These are phyloP conservation scores for Quercus cerris DNA, from an alignment of 306 rosid genomes.

Conservation along the genomic window DNA sequence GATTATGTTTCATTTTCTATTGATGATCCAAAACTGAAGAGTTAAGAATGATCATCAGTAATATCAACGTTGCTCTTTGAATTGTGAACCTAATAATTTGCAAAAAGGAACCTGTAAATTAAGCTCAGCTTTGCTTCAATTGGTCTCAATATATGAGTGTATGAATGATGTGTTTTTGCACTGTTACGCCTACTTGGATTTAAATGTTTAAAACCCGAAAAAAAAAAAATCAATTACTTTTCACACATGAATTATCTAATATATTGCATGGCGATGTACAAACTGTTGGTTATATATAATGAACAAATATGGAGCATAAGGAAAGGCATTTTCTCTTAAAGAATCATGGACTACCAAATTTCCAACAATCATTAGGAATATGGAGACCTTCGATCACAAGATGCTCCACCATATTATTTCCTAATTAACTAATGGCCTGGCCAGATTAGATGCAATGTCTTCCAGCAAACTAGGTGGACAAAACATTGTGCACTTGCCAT, in stretches of 20 bases:
- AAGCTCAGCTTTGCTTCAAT: too few species aligned
- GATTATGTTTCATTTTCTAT: too few species aligned
- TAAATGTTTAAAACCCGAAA: too few species aligned
- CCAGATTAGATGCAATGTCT: neutral
- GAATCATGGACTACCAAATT: neutral
- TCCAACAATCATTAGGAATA: neutral
- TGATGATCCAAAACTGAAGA: too few species aligned
- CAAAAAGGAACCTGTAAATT: too few species aligned
- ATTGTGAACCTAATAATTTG: too few species aligned
- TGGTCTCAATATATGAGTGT: too few species aligned
- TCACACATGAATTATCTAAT: neutral
- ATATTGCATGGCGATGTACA: neutral
- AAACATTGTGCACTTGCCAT: slow-evolving; percentile 53
- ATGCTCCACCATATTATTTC: slow-evolving; percentile 12
- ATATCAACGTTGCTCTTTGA: too few species aligned
- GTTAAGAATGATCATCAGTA: too few species aligned
- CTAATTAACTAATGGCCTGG: slow-evolving; percentile 5
- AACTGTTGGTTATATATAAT: neutral
- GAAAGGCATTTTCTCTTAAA: neutral
- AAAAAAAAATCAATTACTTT: too few species aligned
- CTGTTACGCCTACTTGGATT: too few species aligned
- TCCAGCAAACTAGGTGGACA: slow-evolving; percentile 13
- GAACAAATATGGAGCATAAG: neutral
- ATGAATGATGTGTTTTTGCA: too few species aligned
- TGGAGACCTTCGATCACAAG: neutral